phyloP scores from a whole-genome alignment of 805 yeast genomes.

The Wickerhamomyces hampshirensis region DNA sequence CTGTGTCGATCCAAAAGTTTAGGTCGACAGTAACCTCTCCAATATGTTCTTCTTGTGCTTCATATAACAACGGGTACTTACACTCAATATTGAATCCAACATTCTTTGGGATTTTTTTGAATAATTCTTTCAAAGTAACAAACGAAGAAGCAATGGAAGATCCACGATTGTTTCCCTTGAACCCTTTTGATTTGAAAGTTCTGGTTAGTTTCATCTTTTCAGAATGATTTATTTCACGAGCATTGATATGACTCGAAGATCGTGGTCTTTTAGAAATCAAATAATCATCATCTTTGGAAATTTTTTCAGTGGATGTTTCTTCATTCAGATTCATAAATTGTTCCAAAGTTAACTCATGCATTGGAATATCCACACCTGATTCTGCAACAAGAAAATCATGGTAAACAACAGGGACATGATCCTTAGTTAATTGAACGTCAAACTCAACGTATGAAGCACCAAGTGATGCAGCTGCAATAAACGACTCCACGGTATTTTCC shows the following conservation, averaged over 20 bases:
- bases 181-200: constrained; percentile 80
- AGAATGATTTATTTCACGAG: constrained; percentile 12
- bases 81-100: constrained; percentile 95
- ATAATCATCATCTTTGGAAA: constrained; percentile 26
- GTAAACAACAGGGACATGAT: constrained; percentile 84
- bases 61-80: constrained; percentile 93
- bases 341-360: constrained; percentile 87
- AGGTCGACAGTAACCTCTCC: constrained; percentile 79
- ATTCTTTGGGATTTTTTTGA: constrained; percentile 69
- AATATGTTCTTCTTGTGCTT: constrained; percentile 83
- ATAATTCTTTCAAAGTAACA: constrained; percentile 81
- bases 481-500: constrained; percentile 91
- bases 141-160: constrained; percentile 86
- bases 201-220: constrained; percentile 82
- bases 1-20: constrained; percentile 86
- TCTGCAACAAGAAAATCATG: constrained; percentile 95
- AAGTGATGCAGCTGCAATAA: constrained; percentile 91
- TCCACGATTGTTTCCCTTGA: constrained; percentile 92
- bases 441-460: constrained; percentile 97
- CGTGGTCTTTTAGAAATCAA: constrained; percentile 21
- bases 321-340: constrained; percentile 65
- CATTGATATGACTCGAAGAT: constrained; percentile 19
- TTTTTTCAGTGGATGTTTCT: constrained; percentile 14
- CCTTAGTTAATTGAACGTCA: constrained; percentile 93
- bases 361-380: constrained; percentile 92